phyloP scores from a whole-genome alignment of 1,139 yeast genomes.

The Blastobotrys ciferrii region DNA sequence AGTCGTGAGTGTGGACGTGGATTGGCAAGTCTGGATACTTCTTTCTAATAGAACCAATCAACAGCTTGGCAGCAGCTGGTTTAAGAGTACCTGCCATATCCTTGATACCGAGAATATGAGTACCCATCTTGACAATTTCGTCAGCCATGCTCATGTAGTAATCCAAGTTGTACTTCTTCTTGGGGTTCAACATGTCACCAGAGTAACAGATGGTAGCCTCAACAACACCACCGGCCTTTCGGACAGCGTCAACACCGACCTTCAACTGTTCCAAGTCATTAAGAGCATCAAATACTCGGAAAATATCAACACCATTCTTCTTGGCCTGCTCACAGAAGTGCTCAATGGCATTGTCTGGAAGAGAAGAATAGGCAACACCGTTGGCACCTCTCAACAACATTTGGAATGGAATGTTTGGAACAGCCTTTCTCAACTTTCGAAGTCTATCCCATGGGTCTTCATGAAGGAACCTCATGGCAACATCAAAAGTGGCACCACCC shows the following conservation, averaged over 20 bases:
- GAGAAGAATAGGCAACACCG: conserved; percentile 96
- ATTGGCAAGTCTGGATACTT: conserved; percentile 92
- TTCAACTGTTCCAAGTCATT: conserved; percentile 94
- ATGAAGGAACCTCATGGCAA: conserved; percentile 94
- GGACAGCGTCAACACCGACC: conserved; percentile 97
- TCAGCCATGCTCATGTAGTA: conserved; percentile 84
- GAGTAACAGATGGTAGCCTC: conserved; percentile 98
- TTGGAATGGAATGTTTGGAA: conserved; percentile 98
- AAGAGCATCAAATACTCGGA: conserved; percentile 96
- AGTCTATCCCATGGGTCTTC: conserved; percentile 99
- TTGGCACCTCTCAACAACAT: conserved; percentile 99
- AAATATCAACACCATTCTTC: conserved; percentile 93
- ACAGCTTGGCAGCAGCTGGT: conserved; percentile 84
- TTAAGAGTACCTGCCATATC: conserved; percentile 99
- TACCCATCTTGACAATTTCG: conserved; percentile 86
- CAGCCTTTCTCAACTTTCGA: conserved; percentile 79
- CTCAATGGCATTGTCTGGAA: conserved; percentile 98
- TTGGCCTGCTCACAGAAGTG: conserved; percentile 94
- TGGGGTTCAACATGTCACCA: conserved; percentile 95
- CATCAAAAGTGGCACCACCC: conserved; percentile 99
- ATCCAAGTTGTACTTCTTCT: conserved; percentile 91
- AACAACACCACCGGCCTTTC: conserved; percentile 97
- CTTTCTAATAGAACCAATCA: conserved; percentile 77
- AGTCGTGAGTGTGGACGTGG: conserved; percentile 98
- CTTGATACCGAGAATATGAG: conserved; percentile 94